Evolutionary conservation across 2,329 filamentous ascomycete genomes (phyloP), one percentile per base, ranked within the genome.

Genomic region (Pestalotiopsis fici): DNA sequence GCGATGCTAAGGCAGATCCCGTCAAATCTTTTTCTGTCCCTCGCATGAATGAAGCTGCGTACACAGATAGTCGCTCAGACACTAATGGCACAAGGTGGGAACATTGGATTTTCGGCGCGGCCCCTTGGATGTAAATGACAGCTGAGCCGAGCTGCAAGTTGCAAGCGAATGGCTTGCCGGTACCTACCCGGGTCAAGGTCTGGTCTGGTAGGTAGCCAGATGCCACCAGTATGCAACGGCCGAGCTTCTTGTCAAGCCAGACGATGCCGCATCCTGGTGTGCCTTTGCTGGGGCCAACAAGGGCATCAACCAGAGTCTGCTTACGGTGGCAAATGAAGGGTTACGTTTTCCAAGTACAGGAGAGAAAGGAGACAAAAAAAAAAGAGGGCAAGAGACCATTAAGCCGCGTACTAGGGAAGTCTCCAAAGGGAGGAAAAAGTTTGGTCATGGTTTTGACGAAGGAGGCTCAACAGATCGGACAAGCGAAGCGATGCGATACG

Each of bases 31-130:
- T 35, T 7, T 35, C 11, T 35, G 7, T 11, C 31, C 11, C 31
- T 35, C 37, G 67, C 67, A 69, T 69, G 57, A 69, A 67, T 62
- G 7, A 23, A 50, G 18, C 21, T 50, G 43, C 43, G 47, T 47
- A 37, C 65, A 63, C 60, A 59, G 59, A 67, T 65, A 39, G 60
- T 31, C 43, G 43, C 62, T 69, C 67, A 63, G 59, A 69, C 65
- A 67, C 47, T 21, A 31, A 67, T 67, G 67, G 67, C 61, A 56
- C 59, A 62, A 31, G 23, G 57, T 65, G 61, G 50, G 67, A 25
- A 56, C 56, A n/a, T n/a, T n/a, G n/a, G n/a, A 57, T 43, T 21
- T 11, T 9, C 35, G 21, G 35, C 18, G n/a, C 35, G 37, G 23
- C 35, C 23, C 37, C 37, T 50, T 27, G 23, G 18, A 63, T 50